phyloP scores from a whole-genome alignment of 2,329 filamentous ascomycete genomes.

The Arthroderma sp. region DNA sequence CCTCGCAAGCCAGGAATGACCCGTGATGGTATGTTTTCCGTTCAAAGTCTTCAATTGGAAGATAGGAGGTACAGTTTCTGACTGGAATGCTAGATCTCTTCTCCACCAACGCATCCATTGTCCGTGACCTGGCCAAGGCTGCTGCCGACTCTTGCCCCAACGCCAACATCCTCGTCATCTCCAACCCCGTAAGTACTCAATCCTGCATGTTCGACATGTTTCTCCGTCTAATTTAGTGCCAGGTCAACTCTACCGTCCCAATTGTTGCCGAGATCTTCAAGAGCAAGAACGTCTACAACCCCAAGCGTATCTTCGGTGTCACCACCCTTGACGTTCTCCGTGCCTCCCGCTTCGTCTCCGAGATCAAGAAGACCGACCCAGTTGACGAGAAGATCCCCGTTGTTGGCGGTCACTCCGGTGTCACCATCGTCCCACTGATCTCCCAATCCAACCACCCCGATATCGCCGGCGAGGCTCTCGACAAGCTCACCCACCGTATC shows the following conservation, averaged over 20 bases:
- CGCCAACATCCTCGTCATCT: constrained; percentile 93
- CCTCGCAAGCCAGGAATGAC: constrained; percentile 99
- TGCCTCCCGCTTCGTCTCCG: constrained; percentile 91
- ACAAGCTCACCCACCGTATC: constrained; percentile 78
- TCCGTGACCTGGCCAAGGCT: constrained; percentile 94
- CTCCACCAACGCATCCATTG: constrained; percentile 99
- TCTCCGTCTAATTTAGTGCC: not conserved
- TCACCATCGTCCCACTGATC: constrained; percentile 96
- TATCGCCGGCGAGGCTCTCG: constrained; percentile 62
- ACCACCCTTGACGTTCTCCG: constrained; percentile 98
- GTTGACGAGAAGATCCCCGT: constrained; percentile 90
- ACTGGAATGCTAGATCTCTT: constrained; percentile 58
- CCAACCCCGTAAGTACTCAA: constrained; percentile 62
- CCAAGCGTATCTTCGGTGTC: constrained; percentile 97
- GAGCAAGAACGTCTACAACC: constrained; percentile 90
- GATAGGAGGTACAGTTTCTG: not conserved
- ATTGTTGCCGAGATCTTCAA: constrained; percentile 98
- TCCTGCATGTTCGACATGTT: not conserved
- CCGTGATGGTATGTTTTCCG: constrained; percentile 59
- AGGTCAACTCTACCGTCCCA: constrained; percentile 97
- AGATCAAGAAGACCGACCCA: constrained; percentile 84
- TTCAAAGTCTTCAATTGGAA: not conserved
- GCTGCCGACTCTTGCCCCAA: constrained; percentile 77
- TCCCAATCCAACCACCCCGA: constrained; percentile 81
- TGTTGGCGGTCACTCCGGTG: constrained; percentile 91